Percentiles rank a stretch among this genome's conserved stretches.
These are phyloP conservation scores for Talaromyces wortmannii DNA, from an alignment of 495 filamentous ascomycete genomes.

Conservation along the genomic window DNA sequence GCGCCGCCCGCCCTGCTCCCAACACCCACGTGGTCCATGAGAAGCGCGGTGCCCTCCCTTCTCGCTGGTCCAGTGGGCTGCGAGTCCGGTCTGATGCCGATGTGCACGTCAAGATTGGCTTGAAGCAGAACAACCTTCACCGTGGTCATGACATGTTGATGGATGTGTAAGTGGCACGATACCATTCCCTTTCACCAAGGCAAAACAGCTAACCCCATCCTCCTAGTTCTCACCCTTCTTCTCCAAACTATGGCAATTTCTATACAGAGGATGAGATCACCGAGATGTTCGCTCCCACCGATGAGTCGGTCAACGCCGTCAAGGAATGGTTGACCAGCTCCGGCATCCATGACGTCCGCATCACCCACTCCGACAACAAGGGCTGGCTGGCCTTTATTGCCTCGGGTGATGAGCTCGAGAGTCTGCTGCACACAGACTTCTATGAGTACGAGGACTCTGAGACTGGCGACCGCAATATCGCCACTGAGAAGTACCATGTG, in stretches of 20 bases:
- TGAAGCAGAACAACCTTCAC: slow-evolving; percentile 48
- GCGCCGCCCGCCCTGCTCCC: slow-evolving; percentile 21
- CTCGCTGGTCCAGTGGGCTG: slow-evolving; percentile 22
- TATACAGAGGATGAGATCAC: slow-evolving; percentile 39
- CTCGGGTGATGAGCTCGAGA: slow-evolving; percentile 43
- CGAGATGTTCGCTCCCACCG: slow-evolving; percentile 42
- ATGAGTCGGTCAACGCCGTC: slow-evolving; percentile 32
- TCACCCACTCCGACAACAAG: slow-evolving; percentile 38
- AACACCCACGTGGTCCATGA: slow-evolving; percentile 32
- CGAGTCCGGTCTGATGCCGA: slow-evolving; percentile 20
- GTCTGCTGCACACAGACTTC: slow-evolving; percentile 51
- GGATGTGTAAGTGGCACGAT: slow-evolving; percentile 31
- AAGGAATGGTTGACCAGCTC: slow-evolving; percentile 41
- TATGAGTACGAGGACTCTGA: slow-evolving; percentile 44
- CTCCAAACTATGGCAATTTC: slow-evolving; percentile 48
- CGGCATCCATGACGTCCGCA: slow-evolving; percentile 37
- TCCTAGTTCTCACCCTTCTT: slow-evolving; percentile 29
- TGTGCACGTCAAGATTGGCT: slow-evolving; percentile 49
- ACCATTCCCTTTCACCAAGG: not conserved
- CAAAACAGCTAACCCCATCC: not conserved
- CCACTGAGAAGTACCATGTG: slow-evolving; percentile 35
- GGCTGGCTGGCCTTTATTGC: slow-evolving; percentile 52
- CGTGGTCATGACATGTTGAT: slow-evolving; percentile 48
- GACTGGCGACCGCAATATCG: slow-evolving; percentile 26
- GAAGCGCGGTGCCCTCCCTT: slow-evolving; percentile 27